Conservation (phyloP, 306 rosid species). For the Vigna angularis region DNA sequence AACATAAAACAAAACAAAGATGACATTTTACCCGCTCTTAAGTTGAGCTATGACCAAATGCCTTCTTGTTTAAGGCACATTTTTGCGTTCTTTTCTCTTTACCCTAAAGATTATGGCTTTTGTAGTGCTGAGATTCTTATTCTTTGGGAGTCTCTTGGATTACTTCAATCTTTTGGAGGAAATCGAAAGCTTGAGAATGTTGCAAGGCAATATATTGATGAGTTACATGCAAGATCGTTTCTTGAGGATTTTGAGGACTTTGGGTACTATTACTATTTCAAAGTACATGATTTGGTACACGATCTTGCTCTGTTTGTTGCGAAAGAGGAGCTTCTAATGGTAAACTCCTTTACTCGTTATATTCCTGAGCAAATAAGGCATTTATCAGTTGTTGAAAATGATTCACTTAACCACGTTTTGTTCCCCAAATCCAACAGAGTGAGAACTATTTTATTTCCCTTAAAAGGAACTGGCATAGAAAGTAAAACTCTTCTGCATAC, state of each 20-base stretch:
- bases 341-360: not conserved
- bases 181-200: constrained; percentile 19
- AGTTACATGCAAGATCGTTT: constrained; percentile 30
- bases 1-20: constrained; percentile 23
- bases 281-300: constrained; percentile 36
- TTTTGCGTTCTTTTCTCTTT: constrained; percentile 46
- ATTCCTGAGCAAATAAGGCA: not conserved
- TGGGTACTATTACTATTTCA: not conserved
- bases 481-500: not conserved
- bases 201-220: constrained; percentile 28
- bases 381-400: constrained; percentile 16
- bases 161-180: not conserved
- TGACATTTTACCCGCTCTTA: constrained; percentile 45
- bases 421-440: not conserved
- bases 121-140: rapidly evolving
- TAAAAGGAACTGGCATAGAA: not conserved
- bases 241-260: constrained; percentile 11
- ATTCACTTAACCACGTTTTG: not conserved
- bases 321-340: not conserved
- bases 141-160: not conserved
- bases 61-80: constrained; percentile 45
- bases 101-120: constrained; percentile 19
- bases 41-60: constrained; percentile 54
- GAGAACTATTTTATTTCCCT: not conserved
- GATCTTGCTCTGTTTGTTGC: constrained; percentile 32